These are phyloP conservation scores for Sporothrix brunneoviolacea DNA, from an alignment of 2,329 filamentous ascomycete species.

Conservation along the genomic window DNA sequence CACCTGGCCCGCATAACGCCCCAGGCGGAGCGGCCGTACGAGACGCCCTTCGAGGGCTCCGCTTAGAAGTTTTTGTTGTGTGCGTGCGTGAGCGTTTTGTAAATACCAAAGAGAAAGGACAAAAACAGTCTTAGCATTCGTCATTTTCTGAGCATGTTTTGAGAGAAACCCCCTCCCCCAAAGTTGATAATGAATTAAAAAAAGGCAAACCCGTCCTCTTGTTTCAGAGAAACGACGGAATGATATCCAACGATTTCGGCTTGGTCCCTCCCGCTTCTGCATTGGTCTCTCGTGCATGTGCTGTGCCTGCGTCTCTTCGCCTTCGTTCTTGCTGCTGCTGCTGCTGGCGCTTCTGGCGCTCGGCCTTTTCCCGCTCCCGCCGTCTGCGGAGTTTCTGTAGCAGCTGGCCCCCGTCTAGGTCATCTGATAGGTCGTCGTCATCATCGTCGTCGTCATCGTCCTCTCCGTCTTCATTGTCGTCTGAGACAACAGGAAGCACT, in stretches of 20 bases:
- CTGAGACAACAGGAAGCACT: not conserved
- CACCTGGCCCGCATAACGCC: conserved; percentile 78
- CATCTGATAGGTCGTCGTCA: conserved; percentile 1
- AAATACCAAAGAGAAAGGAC: too few relatives aligned
- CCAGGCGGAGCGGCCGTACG: conserved; percentile 69
- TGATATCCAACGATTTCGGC: conserved; percentile 2
- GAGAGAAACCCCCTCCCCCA: too few relatives aligned
- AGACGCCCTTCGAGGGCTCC: conserved; percentile 51
- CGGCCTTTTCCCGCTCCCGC: conserved; percentile 10
- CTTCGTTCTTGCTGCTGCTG: not conserved
- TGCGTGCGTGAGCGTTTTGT: too few relatives aligned
- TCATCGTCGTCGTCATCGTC: conserved; percentile 5
- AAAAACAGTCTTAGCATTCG: too few relatives aligned
- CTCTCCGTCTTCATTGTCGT: not conserved
- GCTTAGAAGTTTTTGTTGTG: not conserved
- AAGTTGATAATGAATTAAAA: not conserved
- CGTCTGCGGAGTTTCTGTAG: conserved; percentile 12
- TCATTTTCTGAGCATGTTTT: not conserved
- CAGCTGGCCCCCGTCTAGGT: conserved; percentile 8
- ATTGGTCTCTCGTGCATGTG: too few relatives aligned
- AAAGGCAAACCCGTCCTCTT: not conserved
- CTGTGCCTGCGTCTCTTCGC: not conserved
- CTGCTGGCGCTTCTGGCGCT: not conserved
- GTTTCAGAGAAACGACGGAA: conserved; percentile 9
- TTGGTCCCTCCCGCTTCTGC: not conserved